Evolutionary conservation across 352 stramenopile species (phyloP), one percentile per base, ranked within the genome.

Genomic region (Globisporangium emineosum): DNA sequence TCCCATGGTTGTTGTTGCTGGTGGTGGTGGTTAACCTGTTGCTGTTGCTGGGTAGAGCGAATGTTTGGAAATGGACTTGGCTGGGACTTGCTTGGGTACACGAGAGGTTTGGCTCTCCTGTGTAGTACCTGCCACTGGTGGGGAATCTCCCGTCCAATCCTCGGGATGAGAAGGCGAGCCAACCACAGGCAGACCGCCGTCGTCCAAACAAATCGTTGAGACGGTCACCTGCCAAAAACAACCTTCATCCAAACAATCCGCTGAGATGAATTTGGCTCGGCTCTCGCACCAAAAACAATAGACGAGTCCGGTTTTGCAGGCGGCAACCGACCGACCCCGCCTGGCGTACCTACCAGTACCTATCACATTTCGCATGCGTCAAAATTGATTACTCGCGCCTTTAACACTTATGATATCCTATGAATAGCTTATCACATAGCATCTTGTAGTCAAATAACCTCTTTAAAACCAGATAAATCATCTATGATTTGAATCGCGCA

Each of bases 201-300:
- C 52, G 52, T 57, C 52, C 52, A 57, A 57, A 45, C 52, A 57
- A 57, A 40, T 19, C 32, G 23, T n/a, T 57, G 52, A 57, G 52
- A 57, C 52, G 19, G 40, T n/a, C 40, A 49, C 40, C 6, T 21
- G 40, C 4, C 15, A n/a, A 4, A 10, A 7, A n/a, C n/a, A n/a
- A n/a, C n/a, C n/a, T n/a, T 49, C 51, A 57, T 57, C 51, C 51
- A 57, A 57, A 57, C 51, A 43, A 43, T 27, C 21, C 12, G 51
- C 37, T 57, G 32, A 35, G 51, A 57, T 17, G 29, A 40, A 40
- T 40, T 40, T 40, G 33, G 33, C 33, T 40, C 33, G 33, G 33
- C 33, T 40, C 33, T 40, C 33, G 33, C 33, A 40, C 33, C 12
- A 10, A 43, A n/a, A 57, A 40, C 12, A 57, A 43, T 32, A 57